Evolutionary conservation across 2,329 filamentous ascomycete species (phyloP).

Genomic region (Venturia nashicola): DNA sequence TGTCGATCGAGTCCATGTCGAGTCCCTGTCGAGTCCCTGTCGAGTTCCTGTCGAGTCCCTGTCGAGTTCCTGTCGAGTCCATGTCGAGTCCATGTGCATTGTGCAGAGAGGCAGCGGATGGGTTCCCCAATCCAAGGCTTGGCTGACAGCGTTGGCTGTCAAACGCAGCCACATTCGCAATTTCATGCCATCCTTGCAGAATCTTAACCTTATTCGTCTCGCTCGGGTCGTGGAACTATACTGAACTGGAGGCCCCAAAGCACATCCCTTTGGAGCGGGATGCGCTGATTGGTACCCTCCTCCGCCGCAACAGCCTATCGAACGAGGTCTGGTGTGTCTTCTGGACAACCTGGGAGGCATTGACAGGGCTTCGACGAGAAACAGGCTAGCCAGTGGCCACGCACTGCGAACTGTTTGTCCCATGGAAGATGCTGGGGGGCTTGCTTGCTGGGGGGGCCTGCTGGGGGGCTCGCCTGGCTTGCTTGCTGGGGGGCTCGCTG

Average conservation of each 20-base stretch:
- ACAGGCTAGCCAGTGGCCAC: conserved; percentile 6
- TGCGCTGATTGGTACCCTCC: neutral
- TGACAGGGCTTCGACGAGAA: conserved; percentile 4
- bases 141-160: neutral
- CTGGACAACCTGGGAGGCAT: conserved; percentile 4
- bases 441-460: too few species aligned
- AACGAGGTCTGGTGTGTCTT: neutral
- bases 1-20: too few species aligned
- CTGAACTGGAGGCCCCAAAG: conserved; percentile 3
- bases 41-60: too few species aligned
- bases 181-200: neutral
- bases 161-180: conserved; percentile 7
- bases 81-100: neutral
- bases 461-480: too few species aligned
- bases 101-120: neutral
- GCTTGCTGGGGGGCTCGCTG: too few species aligned
- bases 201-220: conserved; percentile 1
- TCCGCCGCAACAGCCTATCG: conserved; percentile 5
- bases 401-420: conserved; percentile 2
- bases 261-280: neutral
- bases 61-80: too few species aligned
- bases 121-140: neutral
- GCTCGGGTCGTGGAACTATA: neutral
- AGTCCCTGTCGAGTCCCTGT: too few species aligned
- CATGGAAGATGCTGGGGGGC: neutral